These are phyloP conservation scores for Blastomyces parvus DNA, from an alignment of 2,329 filamentous ascomycete species.

Conservation along the genomic window DNA sequence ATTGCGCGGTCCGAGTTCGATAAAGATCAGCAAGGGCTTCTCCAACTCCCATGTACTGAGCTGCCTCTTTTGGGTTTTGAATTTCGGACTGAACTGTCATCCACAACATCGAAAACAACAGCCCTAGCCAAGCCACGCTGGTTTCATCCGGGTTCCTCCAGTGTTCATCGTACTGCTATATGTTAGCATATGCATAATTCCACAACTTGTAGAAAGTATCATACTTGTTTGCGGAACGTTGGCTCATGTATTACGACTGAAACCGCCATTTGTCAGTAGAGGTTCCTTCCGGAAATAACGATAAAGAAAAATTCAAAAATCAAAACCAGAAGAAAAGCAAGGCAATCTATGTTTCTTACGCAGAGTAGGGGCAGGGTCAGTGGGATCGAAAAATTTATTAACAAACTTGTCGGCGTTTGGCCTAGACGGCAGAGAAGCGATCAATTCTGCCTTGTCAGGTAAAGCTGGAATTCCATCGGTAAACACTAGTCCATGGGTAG, in stretches of 20 bases:
- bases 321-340: not conserved
- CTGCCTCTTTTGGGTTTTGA: not conserved
- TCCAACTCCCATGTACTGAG: slow-evolving; percentile 2
- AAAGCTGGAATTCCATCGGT: not conserved
- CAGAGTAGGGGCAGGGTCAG: slow-evolving; percentile 1
- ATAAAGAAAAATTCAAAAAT: not conserved
- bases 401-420: not conserved
- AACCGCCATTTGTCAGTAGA: not conserved
- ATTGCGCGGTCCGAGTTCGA: slow-evolving; percentile 18
- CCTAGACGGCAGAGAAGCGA: not conserved
- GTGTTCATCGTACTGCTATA: not conserved
- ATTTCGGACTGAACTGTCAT: slow-evolving; percentile 3
- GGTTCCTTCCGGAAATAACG: not conserved
- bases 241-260: not conserved
- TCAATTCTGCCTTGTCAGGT: not conserved
- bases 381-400: not conserved
- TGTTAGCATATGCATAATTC: not conserved
- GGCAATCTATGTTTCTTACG: not conserved
- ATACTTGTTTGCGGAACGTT: not conserved
- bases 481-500: not conserved
- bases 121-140: slow-evolving; percentile 2
- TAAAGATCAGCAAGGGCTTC: slow-evolving; percentile 4
- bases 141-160: slow-evolving; percentile 5
- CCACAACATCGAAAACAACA: slow-evolving; percentile 7
- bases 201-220: not conserved